Evolutionary conservation across 345 rosid genomes (phyloP).

Genomic region (Turnera subulata): DNA sequence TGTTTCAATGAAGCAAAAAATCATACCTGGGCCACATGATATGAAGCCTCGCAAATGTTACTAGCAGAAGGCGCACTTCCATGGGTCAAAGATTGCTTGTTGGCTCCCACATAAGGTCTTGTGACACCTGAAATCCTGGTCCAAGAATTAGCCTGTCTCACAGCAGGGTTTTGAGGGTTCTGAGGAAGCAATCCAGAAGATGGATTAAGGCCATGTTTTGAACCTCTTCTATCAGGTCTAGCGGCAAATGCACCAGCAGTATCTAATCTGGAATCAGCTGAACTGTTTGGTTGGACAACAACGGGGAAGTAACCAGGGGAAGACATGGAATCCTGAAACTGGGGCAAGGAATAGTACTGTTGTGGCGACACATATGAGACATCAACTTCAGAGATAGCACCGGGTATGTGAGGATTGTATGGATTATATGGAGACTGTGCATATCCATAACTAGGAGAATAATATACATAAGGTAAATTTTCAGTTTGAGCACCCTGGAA

Average conservation of each 20-base stretch:
- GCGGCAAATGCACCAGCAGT: constrained; percentile 32
- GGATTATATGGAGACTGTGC: constrained; percentile 90
- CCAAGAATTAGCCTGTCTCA: constrained; percentile 39
- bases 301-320: constrained; percentile 58
- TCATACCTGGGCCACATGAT: constrained; percentile 47
- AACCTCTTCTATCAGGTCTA: constrained; percentile 46
- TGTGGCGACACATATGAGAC: constrained; percentile 53
- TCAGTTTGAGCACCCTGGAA: constrained; percentile 80
- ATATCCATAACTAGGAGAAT: constrained; percentile 76
- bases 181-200: constrained; percentile 41
- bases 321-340: constrained; percentile 56
- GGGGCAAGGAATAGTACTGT: constrained; percentile 56
- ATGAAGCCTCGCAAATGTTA: constrained; percentile 29
- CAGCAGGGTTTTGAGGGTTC: constrained; percentile 40
- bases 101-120: constrained; percentile 41
- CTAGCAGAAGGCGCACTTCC: constrained; percentile 41
- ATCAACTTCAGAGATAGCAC: constrained; percentile 67
- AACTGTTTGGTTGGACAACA: constrained; percentile 44
- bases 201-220: constrained; percentile 39
- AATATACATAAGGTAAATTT: constrained; percentile 73
- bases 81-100: constrained; percentile 33
- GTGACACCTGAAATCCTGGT: constrained; percentile 38
- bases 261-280: constrained; percentile 44
- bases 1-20: not conserved
- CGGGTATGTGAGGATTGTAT: constrained; percentile 87